These are phyloP conservation scores for Melanomma pulvis-pyrius DNA, from an alignment of 495 filamentous ascomycete genomes.

Conservation along the genomic window DNA sequence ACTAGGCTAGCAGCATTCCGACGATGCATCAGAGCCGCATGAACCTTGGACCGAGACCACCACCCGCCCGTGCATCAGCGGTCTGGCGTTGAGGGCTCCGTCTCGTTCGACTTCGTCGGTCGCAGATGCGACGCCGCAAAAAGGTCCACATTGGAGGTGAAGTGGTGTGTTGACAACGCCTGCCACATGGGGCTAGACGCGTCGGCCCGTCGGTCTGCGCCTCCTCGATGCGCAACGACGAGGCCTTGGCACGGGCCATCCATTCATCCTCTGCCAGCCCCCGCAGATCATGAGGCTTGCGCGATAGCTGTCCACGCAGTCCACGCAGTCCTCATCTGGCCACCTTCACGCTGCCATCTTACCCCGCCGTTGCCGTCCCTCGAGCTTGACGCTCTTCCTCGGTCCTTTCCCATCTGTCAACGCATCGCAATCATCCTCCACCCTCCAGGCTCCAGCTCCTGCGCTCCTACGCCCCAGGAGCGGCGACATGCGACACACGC, in stretches of 20 bases:
- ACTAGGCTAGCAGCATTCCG: background rate
- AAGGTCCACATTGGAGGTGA: background rate
- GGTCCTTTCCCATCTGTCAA: background rate
- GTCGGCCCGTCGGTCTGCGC: slow-evolving; percentile 9
- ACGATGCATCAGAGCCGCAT: background rate
- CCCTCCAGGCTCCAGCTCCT: background rate
- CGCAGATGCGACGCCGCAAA: background rate
- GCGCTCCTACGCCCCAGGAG: slow-evolving; percentile 8
- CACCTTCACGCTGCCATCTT: slow-evolving; percentile 4
- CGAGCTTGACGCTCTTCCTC: background rate
- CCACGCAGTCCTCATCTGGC: slow-evolving; percentile 4
- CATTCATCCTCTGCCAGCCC: slow-evolving; percentile 13
- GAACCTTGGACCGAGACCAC: no score
- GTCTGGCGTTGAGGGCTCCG: background rate
- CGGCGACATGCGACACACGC: slow-evolving; percentile 30
- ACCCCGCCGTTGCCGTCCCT: background rate
- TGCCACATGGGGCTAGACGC: slow-evolving; percentile 14
- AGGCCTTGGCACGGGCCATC: slow-evolving; percentile 2
- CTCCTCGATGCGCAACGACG: background rate
- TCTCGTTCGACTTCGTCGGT: no score
- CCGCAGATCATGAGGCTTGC: slow-evolving; percentile 18
- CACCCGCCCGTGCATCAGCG: background rate
- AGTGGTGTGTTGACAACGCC: background rate
- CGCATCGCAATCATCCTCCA: background rate
- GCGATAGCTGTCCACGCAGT: slow-evolving; percentile 4